Evolutionary conservation across 306 rosid genomes (phyloP), one percentile per base, ranked within the genome.

Genomic region (Trifolium pratense): DNA sequence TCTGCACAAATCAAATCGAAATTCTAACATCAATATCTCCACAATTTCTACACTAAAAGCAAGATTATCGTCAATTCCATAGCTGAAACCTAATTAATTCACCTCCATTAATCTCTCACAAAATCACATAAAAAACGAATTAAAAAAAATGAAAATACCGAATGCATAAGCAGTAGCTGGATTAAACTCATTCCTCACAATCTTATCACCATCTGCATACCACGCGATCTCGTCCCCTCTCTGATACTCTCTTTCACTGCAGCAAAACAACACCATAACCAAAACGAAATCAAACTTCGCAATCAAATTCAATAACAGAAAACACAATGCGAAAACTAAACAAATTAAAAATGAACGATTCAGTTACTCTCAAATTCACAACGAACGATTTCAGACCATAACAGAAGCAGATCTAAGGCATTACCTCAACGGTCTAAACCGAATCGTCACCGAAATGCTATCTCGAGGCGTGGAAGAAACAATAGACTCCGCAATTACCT

Each of bases 351-450:
- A 34, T 13, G 16, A 70, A 82, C 63, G 26, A 60, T 59, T 72
- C 73, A 75, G 49, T 68, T 68, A 16, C 55, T 20, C 51, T 52
- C 29, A 51, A 66, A 72, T 60, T 9, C 64, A 83, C 66, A 71
- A 16, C 55, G 29, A 45, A 29, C 32, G 6, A 4, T 29, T 29
- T 29, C 6, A 29, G 6, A 29, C 32, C 32, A 5, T 29, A 29
- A 20, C 5, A 42, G 15, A 56, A 59, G 39, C 84, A 82, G 96
- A 95, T 91, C 97, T 81, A 84, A 62, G 75, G 72, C 74, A 76
- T 83, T 90, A 95, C 97, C 99, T 95, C 87, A 95, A 73, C 14
- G 99, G 99, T 73, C 99, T 86, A 81, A 95, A 95, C 80, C 99
- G 96, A 84, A 94, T 86, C 77, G 97, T 91, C 77, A 91, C 99